A percentile compares a stretch with the other conserved stretches of the same genome.
Evolutionary conservation across 1,284 basidiomycete genomes (phyloP).

Genomic region (Ganoderma meredithae): DNA sequence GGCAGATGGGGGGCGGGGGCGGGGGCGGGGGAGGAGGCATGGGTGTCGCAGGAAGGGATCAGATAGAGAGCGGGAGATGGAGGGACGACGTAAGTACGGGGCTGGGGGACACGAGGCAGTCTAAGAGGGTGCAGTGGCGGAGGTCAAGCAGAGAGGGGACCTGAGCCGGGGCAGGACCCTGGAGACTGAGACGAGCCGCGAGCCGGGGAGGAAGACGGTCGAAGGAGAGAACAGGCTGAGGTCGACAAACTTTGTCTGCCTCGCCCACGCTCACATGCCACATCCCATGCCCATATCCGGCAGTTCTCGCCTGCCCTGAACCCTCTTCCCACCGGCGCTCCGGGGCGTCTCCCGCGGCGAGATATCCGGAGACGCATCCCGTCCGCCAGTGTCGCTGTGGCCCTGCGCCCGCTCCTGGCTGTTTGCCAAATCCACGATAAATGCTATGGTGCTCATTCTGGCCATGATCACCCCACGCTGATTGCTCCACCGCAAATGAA

Average conservation of each 20-base stretch:
- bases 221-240: not conserved
- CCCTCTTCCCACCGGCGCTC: not conserved
- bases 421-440: slow-evolving; percentile 19
- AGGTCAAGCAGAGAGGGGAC: not conserved
- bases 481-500: slow-evolving; percentile 1
- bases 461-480: not conserved
- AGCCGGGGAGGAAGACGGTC: not conserved
- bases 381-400: no score
- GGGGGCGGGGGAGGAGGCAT: slow-evolving; percentile 42
- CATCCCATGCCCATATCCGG: slow-evolving; percentile 4
- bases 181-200: not conserved
- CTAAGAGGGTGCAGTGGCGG: slow-evolving; percentile 23
- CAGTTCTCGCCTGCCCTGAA: slow-evolving; percentile 21
- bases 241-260: not conserved
- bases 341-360: slow-evolving; percentile 5
- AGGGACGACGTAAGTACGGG: slow-evolving; percentile 22
- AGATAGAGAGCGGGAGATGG: slow-evolving; percentile 25
- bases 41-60: slow-evolving; percentile 39
- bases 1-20: slow-evolving; percentile 41
- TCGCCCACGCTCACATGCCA: slow-evolving; percentile 14
- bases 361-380: not conserved
- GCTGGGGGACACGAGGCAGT: slow-evolving; percentile 33
- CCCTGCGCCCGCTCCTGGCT: not conserved
- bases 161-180: not conserved
- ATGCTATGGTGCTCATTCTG: slow-evolving; percentile 17